Percentiles rank a stretch among this genome's conserved stretches.
Conservation (phyloP, 208 protist genomes). For the Leptomonas seymouri region DNA sequence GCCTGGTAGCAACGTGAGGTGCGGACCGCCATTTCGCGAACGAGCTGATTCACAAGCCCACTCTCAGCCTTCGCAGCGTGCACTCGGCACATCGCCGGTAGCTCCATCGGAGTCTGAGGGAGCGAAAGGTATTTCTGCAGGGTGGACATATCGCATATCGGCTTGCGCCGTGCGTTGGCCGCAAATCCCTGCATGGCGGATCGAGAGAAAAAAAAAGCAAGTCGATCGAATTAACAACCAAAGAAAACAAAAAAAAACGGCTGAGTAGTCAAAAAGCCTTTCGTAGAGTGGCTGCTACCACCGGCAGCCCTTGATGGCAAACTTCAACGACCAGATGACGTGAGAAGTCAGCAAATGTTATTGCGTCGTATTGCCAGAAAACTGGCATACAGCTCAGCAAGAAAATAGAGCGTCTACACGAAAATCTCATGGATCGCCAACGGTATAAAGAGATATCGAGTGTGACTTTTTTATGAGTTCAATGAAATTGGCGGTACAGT, state of each 20-base stretch:
- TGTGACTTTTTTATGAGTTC: no score
- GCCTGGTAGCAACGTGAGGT: slow-evolving; percentile 68
- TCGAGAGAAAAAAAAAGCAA: background rate
- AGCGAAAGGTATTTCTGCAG: slow-evolving; percentile 53
- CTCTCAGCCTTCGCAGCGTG: slow-evolving; percentile 24
- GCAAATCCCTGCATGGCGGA: slow-evolving; percentile 7
- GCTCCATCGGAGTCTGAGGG: slow-evolving; percentile 49
- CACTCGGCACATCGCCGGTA: slow-evolving; percentile 40
- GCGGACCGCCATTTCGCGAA: slow-evolving; percentile 70
- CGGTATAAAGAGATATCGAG: no score
- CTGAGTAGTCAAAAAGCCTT: background rate
- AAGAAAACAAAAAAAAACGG: background rate
- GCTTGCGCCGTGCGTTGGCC: slow-evolving; percentile 4
- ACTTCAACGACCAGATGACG: no score
- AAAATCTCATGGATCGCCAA: no score
- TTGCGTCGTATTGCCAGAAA: no score
- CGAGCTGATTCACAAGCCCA: slow-evolving; percentile 27
- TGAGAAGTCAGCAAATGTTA: no score
- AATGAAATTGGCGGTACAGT: no score
- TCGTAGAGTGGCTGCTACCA: no score
- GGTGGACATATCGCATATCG: slow-evolving; percentile 12
- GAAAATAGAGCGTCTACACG: no score
- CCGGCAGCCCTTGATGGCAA: no score
- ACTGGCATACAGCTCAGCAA: no score
- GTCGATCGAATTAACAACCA: background rate